Evolutionary conservation across 495 filamentous ascomycete genomes (phyloP), one percentile per base, ranked within the genome.

Genomic region (Paragyromitra xinjiangensis): DNA sequence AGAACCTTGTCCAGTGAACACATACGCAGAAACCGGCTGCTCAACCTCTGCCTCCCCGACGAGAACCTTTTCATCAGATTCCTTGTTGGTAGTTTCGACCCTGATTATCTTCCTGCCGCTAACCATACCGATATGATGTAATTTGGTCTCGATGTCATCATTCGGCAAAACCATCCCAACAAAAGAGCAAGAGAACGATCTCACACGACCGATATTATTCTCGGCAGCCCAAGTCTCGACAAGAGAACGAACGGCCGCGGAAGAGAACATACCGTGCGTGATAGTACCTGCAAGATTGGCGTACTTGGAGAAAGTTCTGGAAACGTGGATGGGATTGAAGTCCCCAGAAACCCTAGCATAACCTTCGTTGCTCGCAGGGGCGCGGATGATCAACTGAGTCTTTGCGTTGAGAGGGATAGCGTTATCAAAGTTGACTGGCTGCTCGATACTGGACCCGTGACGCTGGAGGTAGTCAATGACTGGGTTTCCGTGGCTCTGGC

Each of bases 201-300:
- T 91, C 59, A 99, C 96, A 76, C 96, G 95, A 64, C 96, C 95
- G 77, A 98, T 90, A 83, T 98, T 95, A 86, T 98, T 99, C 86
- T 98, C 95, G 19, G 95, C 96, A 37, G 95, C 96, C 96, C 95
- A 98, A 11, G 95, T 98, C 87, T 98, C 95, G 6, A 99, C 95
- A n/a, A 98, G 86, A 83, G 93, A 94, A 64, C 95, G 91, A n/a
- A 98, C 95, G 24, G 96, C 94, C 66, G 95, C 95, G 85, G 95
- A 98, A 5, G 94, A 93, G 87, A 98, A 99, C 95, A 99, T 99
- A 73, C 95, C 95, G 83, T 99, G 95, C 1, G 95, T 98, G 83
- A 99, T 99, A 39, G 95, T 99, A 44, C 95, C 95, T 0, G 93
- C 93, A 22, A 99, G 89, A 83, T 92, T 94, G 82, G 95, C 95